Conservation (phyloP, 2,329 filamentous ascomycete species). For the Annulohypoxylon truncatum region DNA sequence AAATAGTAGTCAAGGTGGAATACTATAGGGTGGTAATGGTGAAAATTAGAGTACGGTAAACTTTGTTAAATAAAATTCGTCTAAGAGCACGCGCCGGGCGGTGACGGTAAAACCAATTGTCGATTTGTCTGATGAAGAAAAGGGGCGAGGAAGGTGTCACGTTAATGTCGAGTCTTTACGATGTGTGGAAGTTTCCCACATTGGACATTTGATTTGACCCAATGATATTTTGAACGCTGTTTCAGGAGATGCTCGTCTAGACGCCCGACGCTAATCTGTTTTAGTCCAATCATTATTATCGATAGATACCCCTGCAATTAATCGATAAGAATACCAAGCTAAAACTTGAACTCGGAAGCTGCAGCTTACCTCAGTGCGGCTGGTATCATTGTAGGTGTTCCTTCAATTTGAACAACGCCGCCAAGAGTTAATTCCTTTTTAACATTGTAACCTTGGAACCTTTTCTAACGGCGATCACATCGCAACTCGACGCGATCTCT, state of each 20-base stretch:
- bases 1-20: slow-evolving; percentile 16
- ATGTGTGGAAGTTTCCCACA: slow-evolving; percentile 43
- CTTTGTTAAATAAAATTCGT: neutral
- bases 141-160: slow-evolving; percentile 21
- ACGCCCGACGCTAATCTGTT: slow-evolving; percentile 32
- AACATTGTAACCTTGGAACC: neutral
- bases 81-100: slow-evolving; percentile 7
- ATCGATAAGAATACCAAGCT: neutral
- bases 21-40: slow-evolving; percentile 1
- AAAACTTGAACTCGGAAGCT: neutral
- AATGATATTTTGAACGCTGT: slow-evolving; percentile 40
- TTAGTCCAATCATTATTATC: slow-evolving; percentile 16
- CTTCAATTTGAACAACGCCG: slow-evolving; percentile 6
- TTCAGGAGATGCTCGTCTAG: slow-evolving; percentile 39
- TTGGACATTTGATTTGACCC: slow-evolving; percentile 22
- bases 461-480: neutral
- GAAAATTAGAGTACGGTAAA: slow-evolving; percentile 3
- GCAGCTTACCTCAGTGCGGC: slow-evolving; percentile 4
- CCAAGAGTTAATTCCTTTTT: slow-evolving; percentile 4
- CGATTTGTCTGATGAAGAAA: slow-evolving; percentile 23
- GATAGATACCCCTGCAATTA: slow-evolving; percentile 14
- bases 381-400: neutral
- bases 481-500: slow-evolving; percentile 12
- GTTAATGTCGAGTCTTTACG: slow-evolving; percentile 22
- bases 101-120: slow-evolving; percentile 21